A percentile compares a stretch with the other conserved stretches of the same genome.
phyloP scores from a whole-genome alignment of 352 stramenopile species.

The Globisporangium echinulatum region DNA sequence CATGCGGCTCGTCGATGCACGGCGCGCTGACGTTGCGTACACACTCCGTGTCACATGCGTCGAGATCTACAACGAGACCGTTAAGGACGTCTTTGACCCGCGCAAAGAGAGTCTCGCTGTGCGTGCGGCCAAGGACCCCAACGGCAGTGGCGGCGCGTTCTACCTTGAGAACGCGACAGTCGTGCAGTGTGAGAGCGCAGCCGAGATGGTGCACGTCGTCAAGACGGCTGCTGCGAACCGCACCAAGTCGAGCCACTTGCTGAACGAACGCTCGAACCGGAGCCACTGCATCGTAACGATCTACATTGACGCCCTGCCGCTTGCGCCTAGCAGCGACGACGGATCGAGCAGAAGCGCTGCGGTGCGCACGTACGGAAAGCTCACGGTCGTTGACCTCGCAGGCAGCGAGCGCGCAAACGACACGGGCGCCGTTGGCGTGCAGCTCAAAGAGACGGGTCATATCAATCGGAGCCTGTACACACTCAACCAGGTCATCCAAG shows the following conservation, averaged over 20 bases:
- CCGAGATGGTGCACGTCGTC: slow-evolving; percentile 61
- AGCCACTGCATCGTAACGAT: slow-evolving; percentile 77
- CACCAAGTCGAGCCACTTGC: slow-evolving; percentile 56
- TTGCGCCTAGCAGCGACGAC: slow-evolving; percentile 1
- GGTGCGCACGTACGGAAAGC: slow-evolving; percentile 60
- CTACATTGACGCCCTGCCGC: slow-evolving; percentile 57
- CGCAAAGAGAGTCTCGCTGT: slow-evolving; percentile 50
- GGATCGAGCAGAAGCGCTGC: background rate
- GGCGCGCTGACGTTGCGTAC: slow-evolving; percentile 36
- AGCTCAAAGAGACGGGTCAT: slow-evolving; percentile 67
- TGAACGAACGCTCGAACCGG: slow-evolving; percentile 68
- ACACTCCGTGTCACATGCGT: slow-evolving; percentile 62
- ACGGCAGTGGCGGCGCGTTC: slow-evolving; percentile 26
- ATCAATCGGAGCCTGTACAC: slow-evolving; percentile 81
- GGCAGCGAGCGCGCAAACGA: slow-evolving; percentile 63
- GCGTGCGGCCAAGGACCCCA: slow-evolving; percentile 42
- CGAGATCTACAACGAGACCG: slow-evolving; percentile 76
- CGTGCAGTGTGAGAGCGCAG: slow-evolving; percentile 42
- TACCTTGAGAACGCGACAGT: slow-evolving; percentile 71
- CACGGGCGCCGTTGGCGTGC: slow-evolving; percentile 45
- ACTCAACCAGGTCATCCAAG: slow-evolving; percentile 70
- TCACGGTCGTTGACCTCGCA: slow-evolving; percentile 71
- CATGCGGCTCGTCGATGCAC: slow-evolving; percentile 41
- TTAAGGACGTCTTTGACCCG: slow-evolving; percentile 57
- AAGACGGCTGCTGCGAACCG: slow-evolving; percentile 54